Base-by-base conservation (phyloP, 2,329 filamentous ascomycete species). In the Verruconis gallopava region DNA sequence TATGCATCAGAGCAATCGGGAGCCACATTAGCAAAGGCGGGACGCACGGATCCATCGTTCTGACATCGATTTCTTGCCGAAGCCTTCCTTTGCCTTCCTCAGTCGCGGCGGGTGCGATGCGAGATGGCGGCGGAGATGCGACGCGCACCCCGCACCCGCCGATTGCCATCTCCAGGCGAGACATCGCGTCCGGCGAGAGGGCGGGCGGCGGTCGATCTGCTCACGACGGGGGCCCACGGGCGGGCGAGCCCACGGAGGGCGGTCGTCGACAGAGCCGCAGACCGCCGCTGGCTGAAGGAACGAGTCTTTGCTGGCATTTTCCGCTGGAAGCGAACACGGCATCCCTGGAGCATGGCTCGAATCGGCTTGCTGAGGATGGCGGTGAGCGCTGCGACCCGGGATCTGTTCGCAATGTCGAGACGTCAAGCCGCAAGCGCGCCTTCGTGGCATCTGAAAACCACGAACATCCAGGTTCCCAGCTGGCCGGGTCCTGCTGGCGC, bases 21-120 rank as follows among this genome's bases (percentile, higher is more conserved):
- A 28, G n/a, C n/a, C 14, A 18, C 38, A 32, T 33, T n/a, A 17
- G 36, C 30, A 20, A 41, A 35, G 39, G 33, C 40, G 40, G 40
- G 18, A 14, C 40, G 40, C 40, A 42, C 21, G 21, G 40, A 42
- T 42, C 32, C 20, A 30, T 15, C 32, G 40, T 42, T 34, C 40
- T 18, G 38, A 15, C n/a, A 33, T 20, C 18, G 34, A 14, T 17
- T n/a, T n/a, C n/a, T n/a, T n/a, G n/a, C n/a, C n/a, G n/a, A n/a
- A n/a, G n/a, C n/a, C n/a, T n/a, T n/a, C n/a, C n/a, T n/a, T n/a
- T n/a, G n/a, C n/a, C n/a, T n/a, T n/a, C n/a, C n/a, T n/a, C n/a
- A n/a, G n/a, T n/a, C n/a, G n/a, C n/a, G n/a, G n/a, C n/a, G n/a
- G n/a, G n/a, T n/a, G n/a, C n/a, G n/a, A n/a, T n/a, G n/a, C n/a